Evolutionary conservation across 345 rosid species (phyloP).

Genomic region (Bretschneidera sinensis): DNA sequence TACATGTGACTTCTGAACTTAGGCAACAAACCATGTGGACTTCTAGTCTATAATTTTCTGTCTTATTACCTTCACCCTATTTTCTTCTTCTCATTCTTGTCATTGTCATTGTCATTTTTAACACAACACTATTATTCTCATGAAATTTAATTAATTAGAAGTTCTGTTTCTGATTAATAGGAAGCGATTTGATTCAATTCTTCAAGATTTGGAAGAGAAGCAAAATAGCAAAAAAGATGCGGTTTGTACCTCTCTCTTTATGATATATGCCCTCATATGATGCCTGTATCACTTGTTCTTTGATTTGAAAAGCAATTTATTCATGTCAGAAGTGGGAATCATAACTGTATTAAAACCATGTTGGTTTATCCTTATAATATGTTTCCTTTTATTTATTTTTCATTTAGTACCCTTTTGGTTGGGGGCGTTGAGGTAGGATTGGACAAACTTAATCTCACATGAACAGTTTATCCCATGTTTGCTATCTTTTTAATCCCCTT

Average conservation of each 20-base stretch:
- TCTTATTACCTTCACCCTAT: neutral
- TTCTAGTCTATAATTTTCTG: neutral
- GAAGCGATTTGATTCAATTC: slow-evolving; percentile 82
- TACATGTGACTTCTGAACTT: neutral
- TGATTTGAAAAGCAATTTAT: too few species aligned
- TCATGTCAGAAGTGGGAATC: too few species aligned
- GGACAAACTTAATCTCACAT: neutral
- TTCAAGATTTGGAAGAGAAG: slow-evolving; percentile 91
- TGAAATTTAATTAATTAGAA: slow-evolving; percentile 7
- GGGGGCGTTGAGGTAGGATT: too few species aligned
- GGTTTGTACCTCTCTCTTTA: too few species aligned
- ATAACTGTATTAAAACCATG: too few species aligned
- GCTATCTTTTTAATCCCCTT: too few species aligned
- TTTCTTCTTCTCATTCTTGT: neutral
- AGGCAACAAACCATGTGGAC: neutral
- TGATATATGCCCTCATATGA: too few species aligned
- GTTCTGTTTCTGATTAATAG: slow-evolving; percentile 30
- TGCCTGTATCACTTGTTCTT: too few species aligned
- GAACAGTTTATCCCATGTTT: too few species aligned
- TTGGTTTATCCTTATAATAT: too few species aligned
- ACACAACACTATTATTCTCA: neutral
- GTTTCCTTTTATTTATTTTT: too few species aligned
- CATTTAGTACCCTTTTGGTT: too few species aligned
- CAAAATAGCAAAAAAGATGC: slow-evolving; percentile 88
- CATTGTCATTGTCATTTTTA: neutral